phyloP scores from a whole-genome alignment of 140 eudicot species.

The Bidens hawaiensis region DNA sequence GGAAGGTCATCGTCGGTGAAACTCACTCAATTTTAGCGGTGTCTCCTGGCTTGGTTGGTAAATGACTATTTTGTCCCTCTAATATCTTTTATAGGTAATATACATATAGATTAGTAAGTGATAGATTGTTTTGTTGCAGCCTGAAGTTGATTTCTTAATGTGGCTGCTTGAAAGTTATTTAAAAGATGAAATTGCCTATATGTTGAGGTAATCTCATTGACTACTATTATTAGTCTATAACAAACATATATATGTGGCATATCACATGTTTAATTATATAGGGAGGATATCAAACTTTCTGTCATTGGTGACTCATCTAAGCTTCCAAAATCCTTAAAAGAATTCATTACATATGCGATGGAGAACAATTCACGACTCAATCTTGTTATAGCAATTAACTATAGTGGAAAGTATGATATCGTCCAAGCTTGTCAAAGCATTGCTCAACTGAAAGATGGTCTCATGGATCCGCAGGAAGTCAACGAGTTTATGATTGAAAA shows the following conservation, averaged over 20 bases:
- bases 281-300: constrained; percentile 52
- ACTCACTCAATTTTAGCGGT: too few relatives aligned
- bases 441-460: constrained; percentile 53
- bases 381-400: constrained; percentile 56
- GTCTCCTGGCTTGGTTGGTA: too few relatives aligned
- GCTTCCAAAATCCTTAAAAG: constrained; percentile 43
- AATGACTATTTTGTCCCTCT: too few relatives aligned
- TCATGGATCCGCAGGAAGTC: constrained; percentile 46
- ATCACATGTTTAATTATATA: constrained; percentile 15
- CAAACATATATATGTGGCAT: too few relatives aligned
- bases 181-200: constrained; percentile 39
- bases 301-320: constrained; percentile 43
- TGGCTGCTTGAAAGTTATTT: constrained; percentile 47
- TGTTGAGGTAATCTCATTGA: constrained; percentile 38
- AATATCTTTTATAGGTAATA: too few relatives aligned
- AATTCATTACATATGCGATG: constrained; percentile 28
- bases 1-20: too few relatives aligned
- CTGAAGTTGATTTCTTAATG: constrained; percentile 64
- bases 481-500: constrained; percentile 39
- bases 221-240: too few relatives aligned
- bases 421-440: constrained; percentile 62
- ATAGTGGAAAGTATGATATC: constrained; percentile 55
- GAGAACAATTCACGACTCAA: constrained; percentile 44
- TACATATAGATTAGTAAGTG: too few relatives aligned
- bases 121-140: constrained; percentile 27